Evolutionary conservation across 169 alveolate genomes (phyloP).

Genomic region (Plasmodium inui): DNA sequence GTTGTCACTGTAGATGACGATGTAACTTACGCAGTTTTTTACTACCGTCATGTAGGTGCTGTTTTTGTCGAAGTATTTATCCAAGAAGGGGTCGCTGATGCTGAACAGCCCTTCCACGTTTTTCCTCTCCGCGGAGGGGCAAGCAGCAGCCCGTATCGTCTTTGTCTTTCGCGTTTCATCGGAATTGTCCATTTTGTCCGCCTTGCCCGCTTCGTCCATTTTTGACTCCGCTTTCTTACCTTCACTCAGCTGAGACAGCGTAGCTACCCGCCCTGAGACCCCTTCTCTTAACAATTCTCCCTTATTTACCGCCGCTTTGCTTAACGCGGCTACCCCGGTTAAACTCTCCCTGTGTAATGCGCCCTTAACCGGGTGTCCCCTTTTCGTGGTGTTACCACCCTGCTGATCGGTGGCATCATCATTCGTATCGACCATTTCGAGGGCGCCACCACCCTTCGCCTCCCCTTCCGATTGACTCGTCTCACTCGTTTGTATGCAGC

Average conservation of each 20-base stretch:
- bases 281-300: neutral
- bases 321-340: neutral
- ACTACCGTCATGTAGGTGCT: conserved; percentile 63
- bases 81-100: conserved; percentile 61
- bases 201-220: neutral
- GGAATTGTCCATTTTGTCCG: neutral
- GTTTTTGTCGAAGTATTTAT: conserved; percentile 30
- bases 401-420: neutral
- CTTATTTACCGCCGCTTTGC: neutral
- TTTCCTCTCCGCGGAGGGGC: neutral
- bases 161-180: neutral
- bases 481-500: conserved; percentile 27
- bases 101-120: conserved; percentile 52
- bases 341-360: neutral
- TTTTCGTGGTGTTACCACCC: neutral
- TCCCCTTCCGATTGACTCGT: neutral
- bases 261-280: too few relatives aligned
- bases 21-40: conserved; percentile 45
- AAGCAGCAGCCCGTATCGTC: neutral
- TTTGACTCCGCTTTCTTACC: neutral
- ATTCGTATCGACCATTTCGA: neutral
- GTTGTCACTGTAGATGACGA: conserved; percentile 49
- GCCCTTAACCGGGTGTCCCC: neutral
- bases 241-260: neutral
- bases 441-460: neutral